Conservation (phyloP, 768 basidiomycete species). For the Daedalea quercina region DNA sequence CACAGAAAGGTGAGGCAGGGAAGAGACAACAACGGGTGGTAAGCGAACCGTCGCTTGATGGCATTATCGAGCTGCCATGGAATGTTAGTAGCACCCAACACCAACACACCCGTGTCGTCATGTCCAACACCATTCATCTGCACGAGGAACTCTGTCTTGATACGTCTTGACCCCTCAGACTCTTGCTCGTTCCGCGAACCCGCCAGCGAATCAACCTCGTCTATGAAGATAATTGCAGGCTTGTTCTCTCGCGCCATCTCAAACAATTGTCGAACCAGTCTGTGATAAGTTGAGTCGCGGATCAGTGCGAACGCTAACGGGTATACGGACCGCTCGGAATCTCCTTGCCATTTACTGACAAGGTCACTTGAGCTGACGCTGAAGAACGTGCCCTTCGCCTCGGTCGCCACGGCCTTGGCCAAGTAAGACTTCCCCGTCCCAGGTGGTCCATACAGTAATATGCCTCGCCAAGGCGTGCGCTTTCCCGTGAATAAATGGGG, state of each 20-base stretch:
- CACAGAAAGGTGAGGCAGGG: not conserved
- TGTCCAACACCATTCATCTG: slow-evolving; percentile 99
- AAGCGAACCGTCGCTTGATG: slow-evolving; percentile 81
- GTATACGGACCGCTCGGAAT: slow-evolving; percentile 79
- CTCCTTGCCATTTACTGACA: slow-evolving; percentile 99
- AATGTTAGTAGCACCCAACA: slow-evolving; percentile 96
- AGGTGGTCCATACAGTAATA: slow-evolving; percentile 93
- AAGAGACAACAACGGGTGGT: not conserved
- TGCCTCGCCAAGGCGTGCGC: slow-evolving; percentile 95
- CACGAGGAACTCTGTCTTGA: slow-evolving; percentile 97
- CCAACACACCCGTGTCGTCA: slow-evolving; percentile 93
- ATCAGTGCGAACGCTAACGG: too few species aligned
- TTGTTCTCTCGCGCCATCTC: slow-evolving; percentile 94
- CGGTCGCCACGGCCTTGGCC: slow-evolving; percentile 97
- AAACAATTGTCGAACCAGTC: slow-evolving; percentile 93
- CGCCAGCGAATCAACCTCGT: slow-evolving; percentile 95
- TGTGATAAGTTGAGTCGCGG: slow-evolving; percentile 25
- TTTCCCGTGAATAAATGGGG: slow-evolving; percentile 98
- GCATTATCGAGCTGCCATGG: slow-evolving; percentile 98
- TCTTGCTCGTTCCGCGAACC: slow-evolving; percentile 96
- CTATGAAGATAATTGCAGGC: slow-evolving; percentile 98
- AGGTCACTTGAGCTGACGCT: slow-evolving; percentile 92
- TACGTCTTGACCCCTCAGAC: slow-evolving; percentile 92
- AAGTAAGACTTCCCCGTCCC: slow-evolving; percentile 97
- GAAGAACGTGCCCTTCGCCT: slow-evolving; percentile 99